Conservation (phyloP, 768 basidiomycete genomes). For the Udeniomyces megalosporus region DNA sequence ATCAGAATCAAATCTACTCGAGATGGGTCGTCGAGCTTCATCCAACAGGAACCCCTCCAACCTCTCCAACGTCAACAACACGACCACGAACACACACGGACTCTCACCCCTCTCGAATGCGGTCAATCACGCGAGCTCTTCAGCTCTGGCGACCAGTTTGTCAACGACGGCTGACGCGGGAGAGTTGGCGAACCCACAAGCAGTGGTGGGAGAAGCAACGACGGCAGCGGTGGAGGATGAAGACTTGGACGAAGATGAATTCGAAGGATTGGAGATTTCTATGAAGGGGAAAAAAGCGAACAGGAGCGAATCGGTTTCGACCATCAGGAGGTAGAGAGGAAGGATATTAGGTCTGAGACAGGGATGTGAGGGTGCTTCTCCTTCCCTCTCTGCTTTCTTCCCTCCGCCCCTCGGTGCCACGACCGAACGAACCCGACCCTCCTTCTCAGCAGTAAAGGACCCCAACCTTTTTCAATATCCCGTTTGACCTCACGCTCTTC, state of each 20-base stretch:
- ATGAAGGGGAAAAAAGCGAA: neutral
- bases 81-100: neutral
- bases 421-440: no score
- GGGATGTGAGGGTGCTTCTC: no score
- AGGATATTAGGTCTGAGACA: no score
- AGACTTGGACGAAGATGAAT: slow-evolving; percentile 2
- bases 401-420: no score
- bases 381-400: no score
- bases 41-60: neutral
- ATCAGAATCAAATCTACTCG: slow-evolving; percentile 4
- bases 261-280: neutral
- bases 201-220: neutral
- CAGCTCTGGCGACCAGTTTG: slow-evolving; percentile 6
- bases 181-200: neutral
- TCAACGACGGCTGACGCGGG: slow-evolving; percentile 5
- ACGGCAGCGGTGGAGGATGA: neutral
- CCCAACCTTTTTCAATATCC: no score
- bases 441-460: no score
- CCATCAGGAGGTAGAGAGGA: slow-evolving; percentile 26
- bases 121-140: slow-evolving; percentile 1
- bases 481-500: no score
- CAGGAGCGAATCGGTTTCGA: slow-evolving; percentile 2
- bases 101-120: neutral
- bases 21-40: neutral
- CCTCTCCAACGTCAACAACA: no score